Conservation (phyloP, 2,329 filamentous ascomycete genomes). For the Lachnellula occidentalis region DNA sequence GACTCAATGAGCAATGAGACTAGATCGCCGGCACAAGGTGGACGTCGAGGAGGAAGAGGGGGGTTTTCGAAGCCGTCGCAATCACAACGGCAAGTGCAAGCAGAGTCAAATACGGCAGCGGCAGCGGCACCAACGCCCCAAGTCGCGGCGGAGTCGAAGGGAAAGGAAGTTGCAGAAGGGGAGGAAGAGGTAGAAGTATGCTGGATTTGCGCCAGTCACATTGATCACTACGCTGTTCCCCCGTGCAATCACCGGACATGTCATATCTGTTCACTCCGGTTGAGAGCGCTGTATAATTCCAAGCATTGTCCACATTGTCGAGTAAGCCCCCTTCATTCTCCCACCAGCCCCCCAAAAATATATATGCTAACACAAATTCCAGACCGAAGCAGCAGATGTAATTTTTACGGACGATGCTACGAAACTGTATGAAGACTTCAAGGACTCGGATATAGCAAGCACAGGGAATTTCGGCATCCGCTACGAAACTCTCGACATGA, state of each 20-base stretch:
- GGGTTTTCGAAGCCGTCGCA: slow-evolving; percentile 3
- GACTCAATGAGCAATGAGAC: slow-evolving; percentile 3
- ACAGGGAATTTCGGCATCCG: slow-evolving; percentile 83
- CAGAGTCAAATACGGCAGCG: background rate
- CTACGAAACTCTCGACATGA: slow-evolving; percentile 83
- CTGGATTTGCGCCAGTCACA: slow-evolving; percentile 93
- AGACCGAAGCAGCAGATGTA: slow-evolving; percentile 71
- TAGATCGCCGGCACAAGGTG: slow-evolving; percentile 15
- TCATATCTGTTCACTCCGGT: slow-evolving; percentile 86
- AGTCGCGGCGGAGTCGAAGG: background rate
- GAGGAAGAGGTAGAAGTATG: slow-evolving; percentile 70
- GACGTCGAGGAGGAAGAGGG: slow-evolving; percentile 29
- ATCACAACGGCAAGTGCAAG: background rate
- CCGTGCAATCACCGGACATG: slow-evolving; percentile 96
- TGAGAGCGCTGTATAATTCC: slow-evolving; percentile 92
- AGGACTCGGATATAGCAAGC: slow-evolving; percentile 64
- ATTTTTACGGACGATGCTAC: slow-evolving; percentile 83
- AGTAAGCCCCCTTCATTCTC: slow-evolving; percentile 45
- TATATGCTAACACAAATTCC: slow-evolving; percentile 34
- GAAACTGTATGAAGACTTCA: slow-evolving; percentile 84
- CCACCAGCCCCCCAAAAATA: slow-evolving; percentile 21
- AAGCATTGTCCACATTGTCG: slow-evolving; percentile 96
- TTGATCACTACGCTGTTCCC: slow-evolving; percentile 81
- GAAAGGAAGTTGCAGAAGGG: slow-evolving; percentile 3
- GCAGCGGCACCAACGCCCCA: background rate